Base-by-base conservation (phyloP, 1,284 basidiomycete species). In the Marasmius oreades region DNA sequence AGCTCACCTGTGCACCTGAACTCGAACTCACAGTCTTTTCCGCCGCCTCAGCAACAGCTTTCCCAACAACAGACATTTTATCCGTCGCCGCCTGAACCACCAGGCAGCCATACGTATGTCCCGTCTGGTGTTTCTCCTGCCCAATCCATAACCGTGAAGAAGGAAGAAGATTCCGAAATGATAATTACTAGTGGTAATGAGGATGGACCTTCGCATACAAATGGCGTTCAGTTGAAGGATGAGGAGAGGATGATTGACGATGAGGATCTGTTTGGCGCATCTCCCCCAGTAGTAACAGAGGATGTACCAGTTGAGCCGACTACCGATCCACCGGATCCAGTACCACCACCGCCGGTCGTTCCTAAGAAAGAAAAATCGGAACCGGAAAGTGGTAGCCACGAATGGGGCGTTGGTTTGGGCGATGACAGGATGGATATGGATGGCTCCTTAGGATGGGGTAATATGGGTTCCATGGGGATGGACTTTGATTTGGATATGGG, bases 11-110 rank as follows among this genome's bases (percentile, higher is more conserved):
- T 31, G 4, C 55, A 56, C 34, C 57, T 62, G n/a, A 42, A 59
- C 34, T 58, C 63, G n/a, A 42, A 59, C 24, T 56, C 58, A 11
- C n/a, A 23, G n/a, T 31, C 24, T 12, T 14, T 31, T 31, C n/a
- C 26, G 16, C 18, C 47, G 12, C 26, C 47, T 18, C 47, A 50
- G 23, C 20, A 39, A 59, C 50, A 20, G 54, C 62, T 36, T 48
- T 69, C 14, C 51, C 69, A 24, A 36, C 61, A 44, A 26, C 61
- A 48, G 31, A 73, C 66, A 16, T 81, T 77, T 56, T 84, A 85
- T 59, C 82, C 84, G 3, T 81, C 83, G 0, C 82, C 83, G n/a
- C 79, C 69, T 16, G 67, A 67, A 58, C 69, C 72, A 14, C 66
- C 62, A 3, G 20, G 45, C 5, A 33, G 50, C 16, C 37, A 69